phyloP scores from a whole-genome alignment of 1,284 basidiomycete genomes.

The Vanrija humicola region DNA sequence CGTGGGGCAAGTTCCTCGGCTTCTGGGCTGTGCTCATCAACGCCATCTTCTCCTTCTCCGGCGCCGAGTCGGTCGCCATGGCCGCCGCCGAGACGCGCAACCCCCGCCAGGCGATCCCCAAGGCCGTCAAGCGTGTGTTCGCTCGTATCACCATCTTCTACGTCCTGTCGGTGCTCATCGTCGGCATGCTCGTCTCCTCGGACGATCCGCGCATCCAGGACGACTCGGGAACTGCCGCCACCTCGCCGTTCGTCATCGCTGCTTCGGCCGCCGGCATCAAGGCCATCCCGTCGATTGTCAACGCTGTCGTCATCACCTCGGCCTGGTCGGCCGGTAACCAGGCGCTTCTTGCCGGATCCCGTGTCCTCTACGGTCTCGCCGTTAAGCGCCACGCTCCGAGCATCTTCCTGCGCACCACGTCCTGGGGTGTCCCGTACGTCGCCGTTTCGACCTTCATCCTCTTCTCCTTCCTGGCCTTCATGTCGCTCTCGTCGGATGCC shows the following conservation, averaged over 20 bases:
- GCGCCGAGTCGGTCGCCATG: slow-evolving; percentile 26
- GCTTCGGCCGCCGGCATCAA: slow-evolving; percentile 63
- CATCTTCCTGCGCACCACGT: slow-evolving; percentile 53
- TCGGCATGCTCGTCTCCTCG: slow-evolving; percentile 63
- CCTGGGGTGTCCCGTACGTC: slow-evolving; percentile 47
- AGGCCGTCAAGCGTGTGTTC: slow-evolving; percentile 19
- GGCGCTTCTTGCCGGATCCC: slow-evolving; percentile 23
- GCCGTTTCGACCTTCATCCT: slow-evolving; percentile 29
- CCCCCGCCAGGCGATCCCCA: slow-evolving; percentile 29
- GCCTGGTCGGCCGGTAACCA: slow-evolving; percentile 22
- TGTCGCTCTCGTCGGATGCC: slow-evolving; percentile 32
- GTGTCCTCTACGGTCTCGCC: slow-evolving; percentile 51
- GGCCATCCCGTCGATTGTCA: slow-evolving; percentile 51
- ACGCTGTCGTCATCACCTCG: slow-evolving; percentile 36
- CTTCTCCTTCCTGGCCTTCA: slow-evolving; percentile 44
- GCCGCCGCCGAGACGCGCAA: slow-evolving; percentile 37
- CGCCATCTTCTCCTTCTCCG: slow-evolving; percentile 29
- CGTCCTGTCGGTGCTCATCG: slow-evolving; percentile 54
- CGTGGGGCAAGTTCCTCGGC: slow-evolving; percentile 21
- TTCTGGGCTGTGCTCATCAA: slow-evolving; percentile 25
- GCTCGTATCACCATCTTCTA: slow-evolving; percentile 54
- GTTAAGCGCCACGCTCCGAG: slow-evolving; percentile 51
- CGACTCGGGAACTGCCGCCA: slow-evolving; percentile 57
- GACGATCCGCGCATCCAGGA: slow-evolving; percentile 13
- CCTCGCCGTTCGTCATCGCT: slow-evolving; percentile 66